A percentile compares a stretch with the other conserved stretches of the same genome.
These are phyloP conservation scores for Neofusicoccum laricinum DNA, from an alignment of 2,329 filamentous ascomycete species.

Conservation along the genomic window DNA sequence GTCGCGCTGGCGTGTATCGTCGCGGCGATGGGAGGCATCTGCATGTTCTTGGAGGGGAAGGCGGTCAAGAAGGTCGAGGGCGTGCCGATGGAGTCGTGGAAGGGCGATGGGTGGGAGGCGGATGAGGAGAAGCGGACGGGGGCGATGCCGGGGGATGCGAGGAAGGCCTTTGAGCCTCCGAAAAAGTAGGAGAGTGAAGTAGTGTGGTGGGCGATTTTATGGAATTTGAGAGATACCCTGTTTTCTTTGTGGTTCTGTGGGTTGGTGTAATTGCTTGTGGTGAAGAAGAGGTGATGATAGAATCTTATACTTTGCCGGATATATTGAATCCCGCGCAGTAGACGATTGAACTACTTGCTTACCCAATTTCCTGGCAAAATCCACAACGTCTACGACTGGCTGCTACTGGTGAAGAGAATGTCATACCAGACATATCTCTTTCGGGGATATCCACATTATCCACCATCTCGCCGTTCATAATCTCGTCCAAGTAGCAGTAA, in stretches of 20 bases:
- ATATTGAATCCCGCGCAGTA: too few relatives aligned
- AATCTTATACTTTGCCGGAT: too few relatives aligned
- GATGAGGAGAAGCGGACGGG: neutral
- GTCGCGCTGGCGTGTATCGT: constrained; percentile 71
- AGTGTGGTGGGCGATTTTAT: too few relatives aligned
- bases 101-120: neutral
- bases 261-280: too few relatives aligned
- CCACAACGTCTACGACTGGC: too few relatives aligned
- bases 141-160: neutral
- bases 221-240: neutral
- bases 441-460: neutral
- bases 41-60: constrained; percentile 69
- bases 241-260: too few relatives aligned
- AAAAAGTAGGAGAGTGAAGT: too few relatives aligned
- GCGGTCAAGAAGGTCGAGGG: constrained; percentile 37
- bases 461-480: neutral
- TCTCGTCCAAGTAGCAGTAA: neutral
- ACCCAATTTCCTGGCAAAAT: too few relatives aligned
- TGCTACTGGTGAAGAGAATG: neutral
- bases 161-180: too few relatives aligned
- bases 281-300: too few relatives aligned
- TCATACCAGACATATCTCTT: neutral
- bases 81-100: constrained; percentile 11
- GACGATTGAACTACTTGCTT: too few relatives aligned
- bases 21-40: constrained; percentile 64